Evolutionary conservation across 345 rosid genomes (phyloP).

Genomic region (Moricandia moricandioides): DNA sequence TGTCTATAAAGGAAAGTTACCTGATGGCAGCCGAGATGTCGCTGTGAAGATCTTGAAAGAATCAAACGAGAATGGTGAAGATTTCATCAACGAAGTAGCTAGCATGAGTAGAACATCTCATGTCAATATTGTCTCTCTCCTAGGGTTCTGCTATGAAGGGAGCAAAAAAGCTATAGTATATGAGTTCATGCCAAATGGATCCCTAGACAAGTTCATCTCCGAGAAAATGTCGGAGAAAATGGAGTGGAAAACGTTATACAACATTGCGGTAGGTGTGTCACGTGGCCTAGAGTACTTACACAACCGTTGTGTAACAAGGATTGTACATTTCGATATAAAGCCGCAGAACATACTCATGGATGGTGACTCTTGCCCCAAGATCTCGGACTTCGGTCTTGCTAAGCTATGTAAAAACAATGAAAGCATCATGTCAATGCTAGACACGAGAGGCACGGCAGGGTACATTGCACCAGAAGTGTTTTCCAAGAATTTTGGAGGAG

Average conservation of each 20-base stretch:
- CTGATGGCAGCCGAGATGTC: conserved; percentile 20
- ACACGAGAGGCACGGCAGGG: conserved; percentile 46
- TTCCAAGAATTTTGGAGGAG: conserved; percentile 38
- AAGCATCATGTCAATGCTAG: conserved; percentile 42
- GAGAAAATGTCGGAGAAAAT: conserved; percentile 4
- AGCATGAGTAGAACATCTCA: conserved; percentile 48
- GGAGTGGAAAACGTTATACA: conserved; percentile 32
- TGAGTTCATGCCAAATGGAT: conserved; percentile 41
- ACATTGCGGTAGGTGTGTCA: conserved; percentile 43
- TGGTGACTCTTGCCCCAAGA: conserved; percentile 41
- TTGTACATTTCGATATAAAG: conserved; percentile 52
- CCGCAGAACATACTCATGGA: conserved; percentile 55
- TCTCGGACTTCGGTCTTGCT: conserved; percentile 60
- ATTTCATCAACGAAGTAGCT: conserved; percentile 37
- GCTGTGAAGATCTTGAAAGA: conserved; percentile 38
- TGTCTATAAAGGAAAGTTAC: conserved; percentile 31
- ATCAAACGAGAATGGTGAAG: conserved; percentile 38
- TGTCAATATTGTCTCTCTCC: conserved; percentile 42
- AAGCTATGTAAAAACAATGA: conserved; percentile 40
- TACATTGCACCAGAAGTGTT: conserved; percentile 54
- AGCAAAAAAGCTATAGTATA: conserved; percentile 39
- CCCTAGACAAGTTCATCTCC: conserved; percentile 41
- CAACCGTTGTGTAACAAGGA: conserved; percentile 48
- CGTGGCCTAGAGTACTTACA: conserved; percentile 56
- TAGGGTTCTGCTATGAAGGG: conserved; percentile 48